These are phyloP conservation scores for Stemphylium beticola DNA, from an alignment of 2,329 filamentous ascomycete species.

Conservation along the genomic window DNA sequence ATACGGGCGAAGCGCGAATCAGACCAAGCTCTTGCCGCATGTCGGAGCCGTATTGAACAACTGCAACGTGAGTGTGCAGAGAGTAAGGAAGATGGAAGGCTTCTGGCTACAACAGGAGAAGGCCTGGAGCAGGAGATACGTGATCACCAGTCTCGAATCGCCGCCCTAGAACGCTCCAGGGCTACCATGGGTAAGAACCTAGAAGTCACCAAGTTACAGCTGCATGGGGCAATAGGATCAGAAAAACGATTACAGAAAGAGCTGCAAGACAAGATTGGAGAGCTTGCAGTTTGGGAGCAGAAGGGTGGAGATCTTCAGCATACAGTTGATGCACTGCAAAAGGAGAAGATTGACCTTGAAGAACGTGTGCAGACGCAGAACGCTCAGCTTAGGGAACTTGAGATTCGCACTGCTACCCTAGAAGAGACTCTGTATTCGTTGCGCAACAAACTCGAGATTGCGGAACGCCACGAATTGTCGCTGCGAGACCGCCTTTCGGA, in stretches of 20 bases:
- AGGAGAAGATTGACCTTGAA: constrained; percentile 32
- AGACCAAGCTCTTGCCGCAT: constrained; percentile 44
- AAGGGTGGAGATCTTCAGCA: constrained; percentile 21
- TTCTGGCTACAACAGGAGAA: constrained; percentile 25
- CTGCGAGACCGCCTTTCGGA: constrained; percentile 30
- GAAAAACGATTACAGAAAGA: constrained; percentile 31
- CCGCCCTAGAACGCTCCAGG: constrained; percentile 36
- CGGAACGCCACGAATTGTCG: constrained; percentile 28
- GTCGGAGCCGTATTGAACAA: constrained; percentile 42
- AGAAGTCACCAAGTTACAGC: constrained; percentile 27
- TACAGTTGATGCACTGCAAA: constrained; percentile 29
- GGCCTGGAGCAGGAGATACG: constrained; percentile 36
- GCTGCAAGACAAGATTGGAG: constrained; percentile 32
- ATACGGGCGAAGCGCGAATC: constrained; percentile 48
- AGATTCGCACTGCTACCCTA: constrained; percentile 26
- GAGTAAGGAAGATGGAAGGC: constrained; percentile 30
- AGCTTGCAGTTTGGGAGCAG: constrained; percentile 37
- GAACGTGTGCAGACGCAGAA: constrained; percentile 23
- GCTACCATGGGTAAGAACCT: constrained; percentile 30
- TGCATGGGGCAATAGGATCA: constrained; percentile 24
- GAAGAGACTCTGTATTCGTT: constrained; percentile 28
- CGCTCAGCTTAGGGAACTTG: constrained; percentile 30
- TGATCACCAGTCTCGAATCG: constrained; percentile 39
- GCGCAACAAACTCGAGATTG: constrained; percentile 26
- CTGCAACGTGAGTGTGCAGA: constrained; percentile 41